These are phyloP conservation scores for Prosopis cineraria DNA, from an alignment of 306 rosid genomes.

Conservation along the genomic window DNA sequence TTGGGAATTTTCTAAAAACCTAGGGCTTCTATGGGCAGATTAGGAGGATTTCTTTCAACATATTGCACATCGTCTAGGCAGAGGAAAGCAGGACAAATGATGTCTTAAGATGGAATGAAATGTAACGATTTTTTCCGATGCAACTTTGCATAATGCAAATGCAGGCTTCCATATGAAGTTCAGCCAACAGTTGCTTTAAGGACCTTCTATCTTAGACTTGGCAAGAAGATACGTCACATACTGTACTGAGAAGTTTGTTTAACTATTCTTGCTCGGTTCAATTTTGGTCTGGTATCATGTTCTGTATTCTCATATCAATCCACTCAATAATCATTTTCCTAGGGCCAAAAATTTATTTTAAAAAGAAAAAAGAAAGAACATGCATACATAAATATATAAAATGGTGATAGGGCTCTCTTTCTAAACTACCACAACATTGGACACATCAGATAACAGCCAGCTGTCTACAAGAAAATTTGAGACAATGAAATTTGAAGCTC, in stretches of 20 bases:
- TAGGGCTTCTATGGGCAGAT: neutral
- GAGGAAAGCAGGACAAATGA: neutral
- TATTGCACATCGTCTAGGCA: neutral
- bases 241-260: neutral
- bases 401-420: neutral
- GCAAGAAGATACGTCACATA: conserved; percentile 11
- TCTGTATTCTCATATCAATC: neutral
- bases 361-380: neutral
- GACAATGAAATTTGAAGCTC: conserved; percentile 27
- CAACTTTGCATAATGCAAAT: conserved; percentile 15
- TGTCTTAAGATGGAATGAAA: neutral
- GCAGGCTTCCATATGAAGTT: neutral
- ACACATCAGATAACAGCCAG: neutral
- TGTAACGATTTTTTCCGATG: neutral
- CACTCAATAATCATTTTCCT: conserved; percentile 1
- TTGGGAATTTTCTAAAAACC: neutral
- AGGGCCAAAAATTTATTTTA: neutral
- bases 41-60: neutral
- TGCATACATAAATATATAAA: neutral
- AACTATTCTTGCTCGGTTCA: conserved; percentile 12
- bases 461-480: neutral
- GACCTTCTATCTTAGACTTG: neutral
- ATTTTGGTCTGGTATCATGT: neutral
- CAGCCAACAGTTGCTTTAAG: neutral
- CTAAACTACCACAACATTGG: neutral